Percentiles rank a stretch among this genome's conserved stretches.
Evolutionary conservation across 441 rosid genomes (phyloP).

Genomic region (Pelargonium fulgidum): DNA sequence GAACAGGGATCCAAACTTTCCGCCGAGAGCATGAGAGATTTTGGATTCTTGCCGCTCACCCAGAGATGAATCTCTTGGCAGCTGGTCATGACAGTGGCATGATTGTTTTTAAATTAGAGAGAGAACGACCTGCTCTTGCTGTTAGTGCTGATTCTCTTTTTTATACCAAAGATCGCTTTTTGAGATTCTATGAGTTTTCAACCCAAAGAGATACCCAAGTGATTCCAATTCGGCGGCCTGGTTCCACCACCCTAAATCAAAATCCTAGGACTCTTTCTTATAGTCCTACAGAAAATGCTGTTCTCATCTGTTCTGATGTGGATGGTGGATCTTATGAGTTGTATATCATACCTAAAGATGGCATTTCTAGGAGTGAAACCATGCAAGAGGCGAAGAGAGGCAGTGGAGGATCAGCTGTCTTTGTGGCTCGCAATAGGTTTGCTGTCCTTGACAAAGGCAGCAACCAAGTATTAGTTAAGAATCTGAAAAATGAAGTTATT

Average conservation of each 20-base stretch:
- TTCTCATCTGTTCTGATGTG: slow-evolving; percentile 69
- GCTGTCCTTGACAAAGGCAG: slow-evolving; percentile 76
- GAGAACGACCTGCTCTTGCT: slow-evolving; percentile 86
- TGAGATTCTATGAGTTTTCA: slow-evolving; percentile 66
- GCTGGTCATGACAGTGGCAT: slow-evolving; percentile 96
- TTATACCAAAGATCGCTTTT: slow-evolving; percentile 66
- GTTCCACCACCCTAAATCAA: slow-evolving; percentile 67
- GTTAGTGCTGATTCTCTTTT: slow-evolving; percentile 65
- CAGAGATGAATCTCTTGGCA: slow-evolving; percentile 81
- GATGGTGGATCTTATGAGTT: slow-evolving; percentile 89
- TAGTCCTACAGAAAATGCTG: slow-evolving; percentile 80
- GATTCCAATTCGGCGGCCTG: slow-evolving; percentile 72
- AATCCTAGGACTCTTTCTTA: slow-evolving; percentile 79
- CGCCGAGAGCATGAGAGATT: slow-evolving; percentile 81
- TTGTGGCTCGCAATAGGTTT: slow-evolving; percentile 68
- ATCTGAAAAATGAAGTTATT: slow-evolving; percentile 65
- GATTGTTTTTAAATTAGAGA: slow-evolving; percentile 84
- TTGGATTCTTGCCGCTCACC: slow-evolving; percentile 83
- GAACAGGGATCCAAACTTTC: slow-evolving; percentile 77
- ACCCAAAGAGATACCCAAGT: slow-evolving; percentile 62
- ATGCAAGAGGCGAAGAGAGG: slow-evolving; percentile 80
- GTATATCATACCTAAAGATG: slow-evolving; percentile 67
- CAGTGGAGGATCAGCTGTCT: slow-evolving; percentile 63
- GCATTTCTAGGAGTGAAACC: slow-evolving; percentile 54
- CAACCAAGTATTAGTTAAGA: slow-evolving; percentile 60